Percentiles rank a stretch among this genome's conserved stretches.
phyloP scores from a whole-genome alignment of 2,329 filamentous ascomycete genomes.

The Fusarium domesticum region DNA sequence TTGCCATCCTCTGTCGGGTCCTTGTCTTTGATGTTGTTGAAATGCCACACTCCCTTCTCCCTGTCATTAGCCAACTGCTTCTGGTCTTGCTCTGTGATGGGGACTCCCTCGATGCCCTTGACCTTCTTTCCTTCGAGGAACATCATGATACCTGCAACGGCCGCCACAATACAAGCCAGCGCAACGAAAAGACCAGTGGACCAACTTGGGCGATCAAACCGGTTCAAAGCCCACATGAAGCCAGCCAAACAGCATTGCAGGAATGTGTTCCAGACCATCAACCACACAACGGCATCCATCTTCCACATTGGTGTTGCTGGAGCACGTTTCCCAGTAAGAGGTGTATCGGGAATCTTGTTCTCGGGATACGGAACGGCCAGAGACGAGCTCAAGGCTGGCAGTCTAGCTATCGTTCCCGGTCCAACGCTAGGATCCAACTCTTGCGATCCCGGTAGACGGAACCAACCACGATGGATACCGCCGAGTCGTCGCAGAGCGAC shows the following conservation, averaged over 20 bases:
- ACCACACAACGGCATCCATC: slow-evolving; percentile 75
- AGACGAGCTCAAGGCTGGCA: slow-evolving; percentile 33
- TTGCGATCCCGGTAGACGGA: slow-evolving; percentile 66
- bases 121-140: slow-evolving; percentile 69
- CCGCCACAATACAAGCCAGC: slow-evolving; percentile 67
- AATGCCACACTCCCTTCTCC: slow-evolving; percentile 56
- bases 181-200: slow-evolving; percentile 76
- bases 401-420: slow-evolving; percentile 48
- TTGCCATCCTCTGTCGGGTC: slow-evolving; percentile 20
- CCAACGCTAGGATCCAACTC: slow-evolving; percentile 53
- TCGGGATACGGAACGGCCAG: slow-evolving; percentile 58
- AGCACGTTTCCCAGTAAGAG: slow-evolving; percentile 69
- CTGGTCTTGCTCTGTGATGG: slow-evolving; percentile 55
- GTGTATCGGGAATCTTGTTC: slow-evolving; percentile 60
- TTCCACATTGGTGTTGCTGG: slow-evolving; percentile 69
- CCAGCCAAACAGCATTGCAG: slow-evolving; percentile 70
- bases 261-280: slow-evolving; percentile 75
- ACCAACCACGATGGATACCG: slow-evolving; percentile 73
- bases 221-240: slow-evolving; percentile 81
- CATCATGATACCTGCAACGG: slow-evolving; percentile 64
- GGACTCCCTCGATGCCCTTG: slow-evolving; percentile 69
- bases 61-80: slow-evolving; percentile 50
- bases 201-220: slow-evolving; percentile 73
- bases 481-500: slow-evolving; percentile 65
- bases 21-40: slow-evolving; percentile 42